These are phyloP conservation scores for Scutellaria minor DNA, from an alignment of 257 asterid species.

Conservation along the genomic window DNA sequence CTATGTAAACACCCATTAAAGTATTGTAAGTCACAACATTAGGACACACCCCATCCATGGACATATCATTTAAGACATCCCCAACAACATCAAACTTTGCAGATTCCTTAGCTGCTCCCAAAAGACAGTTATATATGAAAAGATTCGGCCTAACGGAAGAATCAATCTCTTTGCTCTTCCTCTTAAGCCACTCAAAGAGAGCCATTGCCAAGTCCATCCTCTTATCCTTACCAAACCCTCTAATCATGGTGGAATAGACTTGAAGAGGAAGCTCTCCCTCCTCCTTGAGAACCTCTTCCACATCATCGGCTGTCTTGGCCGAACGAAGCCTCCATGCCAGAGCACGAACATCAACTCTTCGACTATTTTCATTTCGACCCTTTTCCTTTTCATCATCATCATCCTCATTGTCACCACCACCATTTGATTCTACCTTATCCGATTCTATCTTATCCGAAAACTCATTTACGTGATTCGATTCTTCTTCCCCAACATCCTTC, in stretches of 20 bases:
- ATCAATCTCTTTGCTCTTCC: conserved; percentile 53
- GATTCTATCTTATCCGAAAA: conserved; percentile 30
- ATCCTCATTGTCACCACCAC: conserved; percentile 13
- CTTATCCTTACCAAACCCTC: conserved; percentile 80
- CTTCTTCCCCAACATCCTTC: conserved; percentile 35
- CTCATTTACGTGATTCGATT: conserved; percentile 37
- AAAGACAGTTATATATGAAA: conserved; percentile 74
- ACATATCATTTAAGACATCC: conserved; percentile 62
- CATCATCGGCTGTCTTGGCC: conserved; percentile 68
- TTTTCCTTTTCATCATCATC: conserved; percentile 30
- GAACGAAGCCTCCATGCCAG: conserved; percentile 56
- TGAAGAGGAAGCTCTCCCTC: conserved; percentile 73
- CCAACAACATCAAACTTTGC: conserved; percentile 53
- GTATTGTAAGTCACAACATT: conserved; percentile 79
- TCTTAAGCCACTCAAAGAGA: conserved; percentile 84
- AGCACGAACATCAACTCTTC: conserved; percentile 64
- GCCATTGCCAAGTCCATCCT: conserved; percentile 65
- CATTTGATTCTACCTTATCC: conserved; percentile 25
- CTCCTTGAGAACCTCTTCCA: conserved; percentile 66
- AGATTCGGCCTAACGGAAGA: conserved; percentile 55
- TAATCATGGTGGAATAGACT: conserved; percentile 75
- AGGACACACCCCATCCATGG: conserved; percentile 58
- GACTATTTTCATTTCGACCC: conserved; percentile 26
- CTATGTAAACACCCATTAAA: conserved; percentile 74
- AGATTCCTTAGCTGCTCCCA: conserved; percentile 77